Evolutionary conservation across 768 basidiomycete species (phyloP), one percentile per base, ranked within the genome.

Genomic region (Tylopilus cervinicoccineus): DNA sequence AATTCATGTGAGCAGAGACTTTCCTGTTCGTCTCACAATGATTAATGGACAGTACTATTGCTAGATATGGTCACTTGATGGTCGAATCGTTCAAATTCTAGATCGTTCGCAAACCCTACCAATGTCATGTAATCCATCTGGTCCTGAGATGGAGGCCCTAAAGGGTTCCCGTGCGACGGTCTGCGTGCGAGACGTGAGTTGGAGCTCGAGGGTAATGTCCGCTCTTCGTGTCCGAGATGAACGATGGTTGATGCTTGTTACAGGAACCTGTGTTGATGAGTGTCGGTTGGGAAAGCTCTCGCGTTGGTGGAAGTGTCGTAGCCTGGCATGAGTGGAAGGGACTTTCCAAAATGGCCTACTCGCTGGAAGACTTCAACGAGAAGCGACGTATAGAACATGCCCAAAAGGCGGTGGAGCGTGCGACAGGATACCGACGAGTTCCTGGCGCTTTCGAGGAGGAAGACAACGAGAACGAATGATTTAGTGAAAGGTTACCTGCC

Each of bases 271-370:
- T 87, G 19, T 63, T 99, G 39, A 87, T 99, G 84, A 93, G 88
- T 53, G 90, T 88, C 6, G 93, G 83, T 4, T 98, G 96, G 95
- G 83, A 86, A 36, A 76, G 71, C 32, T 71, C 72, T 24, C 69
- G 74, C 6, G 48, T 51, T 27, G 77, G 76, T 17, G 82, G 84
- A 12, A 93, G 91, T 31, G 76, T 83, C 36, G 79, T 99, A 20
- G 95, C 94, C 6, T 77, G 88, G 56, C 96, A 99, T 57, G 91
- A 97, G 69, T 99, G 93, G 91, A 96, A 94, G 68, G 93, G 94
- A 6, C 70, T 94, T 46, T 77, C 79, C 1, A 94, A 92, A 68
- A 78, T 81, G 71, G 65, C 67, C 0, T 74, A 79, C 32, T 70
- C 69, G 6, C 61, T 96, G 39, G 85, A 92, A 58, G 90, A 93